A percentile compares a stretch with the other conserved stretches of the same genome.
These are phyloP conservation scores for Akanthomyces dipterigenus DNA, from an alignment of 2,329 filamentous ascomycete genomes.

Conservation along the genomic window DNA sequence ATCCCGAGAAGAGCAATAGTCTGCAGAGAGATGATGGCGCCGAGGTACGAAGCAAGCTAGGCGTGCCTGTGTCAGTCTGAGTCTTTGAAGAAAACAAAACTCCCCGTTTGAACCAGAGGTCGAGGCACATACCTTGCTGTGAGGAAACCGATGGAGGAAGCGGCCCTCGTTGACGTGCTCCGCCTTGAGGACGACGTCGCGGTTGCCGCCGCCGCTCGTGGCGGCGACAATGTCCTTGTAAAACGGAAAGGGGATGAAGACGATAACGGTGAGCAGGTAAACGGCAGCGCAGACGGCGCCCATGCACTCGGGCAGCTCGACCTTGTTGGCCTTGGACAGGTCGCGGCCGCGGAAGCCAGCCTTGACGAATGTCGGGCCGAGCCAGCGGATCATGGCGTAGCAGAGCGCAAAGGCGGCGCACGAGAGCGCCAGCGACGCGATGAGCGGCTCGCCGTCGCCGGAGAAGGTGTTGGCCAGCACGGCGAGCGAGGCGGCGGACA, in stretches of 20 bases:
- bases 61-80: background rate
- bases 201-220: conserved; percentile 87
- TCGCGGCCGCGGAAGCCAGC: conserved; percentile 87
- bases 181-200: conserved; percentile 71
- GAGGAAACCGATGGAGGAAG: conserved; percentile 84
- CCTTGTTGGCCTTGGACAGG: conserved; percentile 62
- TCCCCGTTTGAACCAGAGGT: too few relatives aligned
- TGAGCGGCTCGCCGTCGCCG: conserved; percentile 79
- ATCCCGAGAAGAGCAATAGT: conserved; percentile 86
- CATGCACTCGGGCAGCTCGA: conserved; percentile 92
- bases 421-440: conserved; percentile 83
- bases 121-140: conserved; percentile 79
- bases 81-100: background rate
- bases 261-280: conserved; percentile 80
- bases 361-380: conserved; percentile 80
- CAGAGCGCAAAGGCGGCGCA: conserved; percentile 73
- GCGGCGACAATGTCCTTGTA: conserved; percentile 97
- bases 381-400: conserved; percentile 87
- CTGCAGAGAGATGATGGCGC: conserved; percentile 87
- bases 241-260: conserved; percentile 94
- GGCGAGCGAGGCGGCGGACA: conserved; percentile 63
- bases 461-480: conserved; percentile 76
- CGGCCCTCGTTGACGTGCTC: conserved; percentile 74
- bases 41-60: conserved; percentile 88
- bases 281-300: conserved; percentile 88